These are phyloP conservation scores for Botrytis paeoniae DNA, from an alignment of 2,329 filamentous ascomycete genomes.

Conservation along the genomic window DNA sequence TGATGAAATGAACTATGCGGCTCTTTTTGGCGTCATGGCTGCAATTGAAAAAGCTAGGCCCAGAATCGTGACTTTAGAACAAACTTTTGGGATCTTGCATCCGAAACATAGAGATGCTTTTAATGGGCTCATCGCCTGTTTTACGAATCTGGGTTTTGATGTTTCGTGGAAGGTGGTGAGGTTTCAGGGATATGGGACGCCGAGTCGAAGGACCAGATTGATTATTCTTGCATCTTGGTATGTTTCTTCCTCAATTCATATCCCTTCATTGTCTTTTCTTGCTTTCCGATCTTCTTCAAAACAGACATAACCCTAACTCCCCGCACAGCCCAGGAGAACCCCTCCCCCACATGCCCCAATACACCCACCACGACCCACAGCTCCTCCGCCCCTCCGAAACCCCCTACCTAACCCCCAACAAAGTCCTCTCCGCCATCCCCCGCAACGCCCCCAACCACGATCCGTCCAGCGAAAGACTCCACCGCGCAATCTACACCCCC, in stretches of 20 bases:
- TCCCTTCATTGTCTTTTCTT: background rate
- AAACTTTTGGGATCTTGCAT: constrained; percentile 64
- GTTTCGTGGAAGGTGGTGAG: constrained; percentile 63
- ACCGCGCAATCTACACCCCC: constrained; percentile 20
- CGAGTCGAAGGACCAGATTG: constrained; percentile 40
- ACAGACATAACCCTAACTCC: background rate
- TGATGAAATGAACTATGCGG: constrained; percentile 66
- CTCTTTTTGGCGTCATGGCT: constrained; percentile 49
- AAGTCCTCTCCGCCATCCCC: constrained; percentile 30
- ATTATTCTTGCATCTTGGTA: constrained; percentile 52
- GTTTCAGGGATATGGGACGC: constrained; percentile 43
- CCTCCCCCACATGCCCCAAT: constrained; percentile 60
- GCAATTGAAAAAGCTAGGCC: constrained; percentile 59
- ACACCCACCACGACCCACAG: constrained; percentile 52
- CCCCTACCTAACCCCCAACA: constrained; percentile 45
- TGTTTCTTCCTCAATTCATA: background rate
- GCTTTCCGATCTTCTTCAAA: too few relatives aligned
- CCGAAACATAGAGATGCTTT: constrained; percentile 20
- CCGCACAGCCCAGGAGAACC: constrained; percentile 60
- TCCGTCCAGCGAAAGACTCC: constrained; percentile 5
- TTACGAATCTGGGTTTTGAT: constrained; percentile 64
- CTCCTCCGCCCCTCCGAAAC: constrained; percentile 42
- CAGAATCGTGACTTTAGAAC: constrained; percentile 70
- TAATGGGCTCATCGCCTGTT: constrained; percentile 53
- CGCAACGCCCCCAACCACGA: constrained; percentile 43